A percentile compares a stretch with the other conserved stretches of the same genome.
Conservation (phyloP, 2,329 filamentous ascomycete genomes). For the Metarhizium robertsii region DNA sequence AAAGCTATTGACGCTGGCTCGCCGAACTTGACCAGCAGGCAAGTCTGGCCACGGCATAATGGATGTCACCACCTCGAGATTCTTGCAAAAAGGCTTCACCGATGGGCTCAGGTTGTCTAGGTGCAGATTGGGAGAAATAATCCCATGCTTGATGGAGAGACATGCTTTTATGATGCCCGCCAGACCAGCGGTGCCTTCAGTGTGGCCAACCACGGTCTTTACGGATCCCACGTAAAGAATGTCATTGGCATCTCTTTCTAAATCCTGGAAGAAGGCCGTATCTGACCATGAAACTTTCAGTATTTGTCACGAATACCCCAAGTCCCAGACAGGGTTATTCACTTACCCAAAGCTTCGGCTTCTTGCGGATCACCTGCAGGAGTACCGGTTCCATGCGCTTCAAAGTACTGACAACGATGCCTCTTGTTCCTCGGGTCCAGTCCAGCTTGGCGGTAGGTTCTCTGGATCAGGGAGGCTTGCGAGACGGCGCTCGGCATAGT, state of each 20-base stretch:
- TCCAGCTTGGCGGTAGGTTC: slow-evolving; percentile 19
- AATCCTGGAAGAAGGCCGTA: slow-evolving; percentile 26
- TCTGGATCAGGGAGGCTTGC: slow-evolving; percentile 15
- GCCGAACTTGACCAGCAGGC: slow-evolving; percentile 13
- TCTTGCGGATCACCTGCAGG: slow-evolving; percentile 17
- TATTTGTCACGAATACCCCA: too few relatives aligned
- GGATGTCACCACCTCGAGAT: slow-evolving; percentile 10
- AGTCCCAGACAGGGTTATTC: too few relatives aligned
- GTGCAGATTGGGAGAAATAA: slow-evolving; percentile 20
- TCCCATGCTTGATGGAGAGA: slow-evolving; percentile 9
- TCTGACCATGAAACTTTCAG: slow-evolving; percentile 15
- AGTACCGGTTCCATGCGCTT: slow-evolving; percentile 32
- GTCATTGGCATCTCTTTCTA: too few relatives aligned
- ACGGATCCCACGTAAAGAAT: slow-evolving; percentile 16
- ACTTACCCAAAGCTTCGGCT: slow-evolving; percentile 9
- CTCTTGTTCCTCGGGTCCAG: slow-evolving; percentile 13
- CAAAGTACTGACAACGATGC: slow-evolving; percentile 17
- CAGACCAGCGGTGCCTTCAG: slow-evolving; percentile 16
- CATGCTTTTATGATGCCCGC: slow-evolving; percentile 15
- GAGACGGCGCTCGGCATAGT: slow-evolving; percentile 16
- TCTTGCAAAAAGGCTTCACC: slow-evolving; percentile 14
- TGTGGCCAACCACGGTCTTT: slow-evolving; percentile 19
- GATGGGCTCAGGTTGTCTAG: slow-evolving; percentile 19
- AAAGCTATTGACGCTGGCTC: slow-evolving; percentile 37
- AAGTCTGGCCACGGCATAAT: slow-evolving; percentile 12